Percentiles rank a stretch among this genome's conserved stretches.
Conservation (phyloP, 257 asterid genomes). For the Primulina eburnea region DNA sequence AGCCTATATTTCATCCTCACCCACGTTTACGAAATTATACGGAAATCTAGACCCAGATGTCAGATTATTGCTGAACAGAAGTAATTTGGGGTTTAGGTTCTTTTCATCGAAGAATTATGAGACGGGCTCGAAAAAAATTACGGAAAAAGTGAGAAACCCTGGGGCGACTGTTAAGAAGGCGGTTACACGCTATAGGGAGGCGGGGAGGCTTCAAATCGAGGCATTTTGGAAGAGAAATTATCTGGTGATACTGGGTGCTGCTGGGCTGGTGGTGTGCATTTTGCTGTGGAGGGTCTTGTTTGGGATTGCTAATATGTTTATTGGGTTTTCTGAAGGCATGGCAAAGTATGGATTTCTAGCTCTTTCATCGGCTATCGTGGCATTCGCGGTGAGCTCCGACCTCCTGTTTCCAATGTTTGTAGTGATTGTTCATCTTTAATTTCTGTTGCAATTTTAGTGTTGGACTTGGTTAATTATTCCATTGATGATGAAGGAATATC, state of each 20-base stretch:
- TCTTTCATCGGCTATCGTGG: slow-evolving; percentile 81
- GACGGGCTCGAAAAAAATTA: slow-evolving; percentile 41
- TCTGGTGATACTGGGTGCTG: slow-evolving; percentile 63
- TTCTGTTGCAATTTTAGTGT: slow-evolving; percentile 10
- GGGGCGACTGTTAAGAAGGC: slow-evolving; percentile 37
- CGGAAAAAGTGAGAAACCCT: slow-evolving; percentile 43
- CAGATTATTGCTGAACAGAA: slow-evolving; percentile 26
- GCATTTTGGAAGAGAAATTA: slow-evolving; percentile 90
- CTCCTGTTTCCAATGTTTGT: slow-evolving; percentile 3
- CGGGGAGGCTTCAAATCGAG: slow-evolving; percentile 70
- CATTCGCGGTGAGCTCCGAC: slow-evolving; percentile 70
- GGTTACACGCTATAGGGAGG: slow-evolving; percentile 58
- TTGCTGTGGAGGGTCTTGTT: slow-evolving; percentile 83
- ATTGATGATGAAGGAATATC: slow-evolving; percentile 4
- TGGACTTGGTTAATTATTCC: slow-evolving; percentile 8
- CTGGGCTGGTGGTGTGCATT: slow-evolving; percentile 71
- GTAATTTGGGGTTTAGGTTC: slow-evolving; percentile 48
- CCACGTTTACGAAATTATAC: slow-evolving; percentile 28
- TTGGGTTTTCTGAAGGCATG: slow-evolving; percentile 92
- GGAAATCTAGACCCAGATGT: slow-evolving; percentile 36
- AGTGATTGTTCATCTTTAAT: slow-evolving; percentile 6
- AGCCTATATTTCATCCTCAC: slow-evolving; percentile 42
- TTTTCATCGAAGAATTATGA: slow-evolving; percentile 41
- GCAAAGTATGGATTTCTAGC: slow-evolving; percentile 96
- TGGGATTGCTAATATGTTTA: slow-evolving; percentile 71